These are phyloP conservation scores for Cardamine occulta DNA, from an alignment of 345 rosid genomes.

Conservation along the genomic window DNA sequence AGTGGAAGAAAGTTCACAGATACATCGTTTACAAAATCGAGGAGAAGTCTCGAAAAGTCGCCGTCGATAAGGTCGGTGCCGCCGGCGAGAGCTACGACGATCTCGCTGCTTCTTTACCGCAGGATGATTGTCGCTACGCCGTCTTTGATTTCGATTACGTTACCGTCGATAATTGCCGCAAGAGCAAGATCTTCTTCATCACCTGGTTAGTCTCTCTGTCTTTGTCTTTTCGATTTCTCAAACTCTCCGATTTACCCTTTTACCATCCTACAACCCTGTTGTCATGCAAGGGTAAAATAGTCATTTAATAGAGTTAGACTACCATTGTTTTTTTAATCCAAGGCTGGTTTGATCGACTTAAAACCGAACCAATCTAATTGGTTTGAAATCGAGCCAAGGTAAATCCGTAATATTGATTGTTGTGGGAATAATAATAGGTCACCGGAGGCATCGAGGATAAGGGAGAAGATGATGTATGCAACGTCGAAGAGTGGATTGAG, in stretches of 20 bases:
- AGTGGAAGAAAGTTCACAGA: slow-evolving; percentile 90
- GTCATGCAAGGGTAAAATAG: neutral
- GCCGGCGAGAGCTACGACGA: slow-evolving; percentile 79
- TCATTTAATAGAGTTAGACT: neutral
- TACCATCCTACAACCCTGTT: neutral
- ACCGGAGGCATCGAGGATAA: slow-evolving; percentile 79
- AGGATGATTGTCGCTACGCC: slow-evolving; percentile 88
- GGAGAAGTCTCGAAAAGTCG: slow-evolving; percentile 74
- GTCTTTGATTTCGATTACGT: slow-evolving; percentile 94
- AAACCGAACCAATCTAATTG: neutral
- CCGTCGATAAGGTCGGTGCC: slow-evolving; percentile 89
- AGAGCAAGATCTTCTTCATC: slow-evolving; percentile 99
- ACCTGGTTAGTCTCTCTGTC: slow-evolving; percentile 64
- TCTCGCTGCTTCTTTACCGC: slow-evolving; percentile 78
- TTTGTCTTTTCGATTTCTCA: neutral
- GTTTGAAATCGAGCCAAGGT: neutral
- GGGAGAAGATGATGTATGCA: slow-evolving; percentile 88
- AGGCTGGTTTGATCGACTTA: neutral
- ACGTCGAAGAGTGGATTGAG: slow-evolving; percentile 85
- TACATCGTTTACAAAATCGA: slow-evolving; percentile 93
- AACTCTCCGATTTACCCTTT: neutral
- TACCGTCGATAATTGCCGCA: slow-evolving; percentile 86
- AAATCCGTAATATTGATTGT: neutral
- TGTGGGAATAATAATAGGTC: slow-evolving; percentile 53
- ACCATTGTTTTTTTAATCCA: neutral